Conservation (phyloP, 2,329 filamentous ascomycete species). For the Claviceps fusiformis region DNA sequence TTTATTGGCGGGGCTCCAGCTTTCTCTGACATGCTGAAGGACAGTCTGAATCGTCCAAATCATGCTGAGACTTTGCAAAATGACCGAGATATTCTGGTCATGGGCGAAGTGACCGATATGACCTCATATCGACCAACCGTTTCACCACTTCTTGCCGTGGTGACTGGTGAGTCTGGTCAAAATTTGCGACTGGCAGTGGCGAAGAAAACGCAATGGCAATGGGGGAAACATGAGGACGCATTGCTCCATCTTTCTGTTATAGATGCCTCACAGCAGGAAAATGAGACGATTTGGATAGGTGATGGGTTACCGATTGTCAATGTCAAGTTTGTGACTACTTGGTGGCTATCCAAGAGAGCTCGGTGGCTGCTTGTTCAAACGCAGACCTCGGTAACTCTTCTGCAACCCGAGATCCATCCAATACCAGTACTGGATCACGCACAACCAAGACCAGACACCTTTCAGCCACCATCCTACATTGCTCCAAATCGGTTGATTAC, state of each 20-base stretch:
- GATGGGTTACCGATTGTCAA: slow-evolving; percentile 35
- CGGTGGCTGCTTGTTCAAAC: slow-evolving; percentile 44
- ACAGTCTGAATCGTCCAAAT: slow-evolving; percentile 21
- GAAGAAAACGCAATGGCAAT: slow-evolving; percentile 38
- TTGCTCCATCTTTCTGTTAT: slow-evolving; percentile 33
- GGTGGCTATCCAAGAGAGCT: slow-evolving; percentile 21
- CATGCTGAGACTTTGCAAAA: slow-evolving; percentile 13
- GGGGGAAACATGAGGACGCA: slow-evolving; percentile 31
- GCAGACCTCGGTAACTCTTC: slow-evolving; percentile 34
- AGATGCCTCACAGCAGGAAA: slow-evolving; percentile 28
- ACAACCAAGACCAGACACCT: slow-evolving; percentile 1
- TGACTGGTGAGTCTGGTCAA: slow-evolving; percentile 43
- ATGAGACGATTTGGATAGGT: slow-evolving; percentile 39
- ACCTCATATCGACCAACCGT: slow-evolving; percentile 14
- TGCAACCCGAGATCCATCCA: slow-evolving; percentile 36
- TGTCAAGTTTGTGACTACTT: slow-evolving; percentile 33
- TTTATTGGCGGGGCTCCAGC: slow-evolving; percentile 22
- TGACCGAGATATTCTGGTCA: slow-evolving; percentile 30
- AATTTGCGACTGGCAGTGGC: slow-evolving; percentile 41
- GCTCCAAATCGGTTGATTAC: slow-evolving; percentile 39
- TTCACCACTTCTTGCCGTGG: slow-evolving; percentile 30
- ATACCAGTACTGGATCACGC: slow-evolving; percentile 17
- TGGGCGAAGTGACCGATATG: slow-evolving; percentile 39
- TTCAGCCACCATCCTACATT: slow-evolving; percentile 34
- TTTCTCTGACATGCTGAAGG: slow-evolving; percentile 19